A percentile compares a stretch with the other conserved stretches of the same genome.
These are phyloP conservation scores for Sporothrix protearum DNA, from an alignment of 2,329 filamentous ascomycete species.

Conservation along the genomic window DNA sequence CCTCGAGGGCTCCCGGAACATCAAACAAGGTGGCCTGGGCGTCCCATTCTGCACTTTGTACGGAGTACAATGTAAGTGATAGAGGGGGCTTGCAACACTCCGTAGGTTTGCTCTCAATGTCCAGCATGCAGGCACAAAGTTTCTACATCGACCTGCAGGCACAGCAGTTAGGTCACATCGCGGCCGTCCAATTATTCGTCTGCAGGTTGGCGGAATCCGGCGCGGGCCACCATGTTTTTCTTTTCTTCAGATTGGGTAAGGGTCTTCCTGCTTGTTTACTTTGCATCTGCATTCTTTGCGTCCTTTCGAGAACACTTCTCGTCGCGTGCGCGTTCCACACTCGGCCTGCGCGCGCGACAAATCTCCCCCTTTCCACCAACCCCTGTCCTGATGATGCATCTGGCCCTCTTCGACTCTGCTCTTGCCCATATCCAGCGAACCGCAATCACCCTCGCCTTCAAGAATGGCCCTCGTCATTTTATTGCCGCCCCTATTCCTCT, in stretches of 20 bases:
- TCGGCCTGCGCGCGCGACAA: not conserved
- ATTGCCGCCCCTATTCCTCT: constrained; percentile 1
- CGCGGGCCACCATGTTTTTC: not conserved
- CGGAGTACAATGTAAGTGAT: too few relatives aligned
- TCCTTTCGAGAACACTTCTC: not conserved
- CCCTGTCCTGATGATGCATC: constrained; percentile 3
- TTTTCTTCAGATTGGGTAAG: not conserved
- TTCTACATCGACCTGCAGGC: not conserved
- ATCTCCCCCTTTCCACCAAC: not conserved
- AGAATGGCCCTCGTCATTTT: not conserved
- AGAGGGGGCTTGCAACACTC: not conserved
- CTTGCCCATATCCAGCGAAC: constrained; percentile 9
- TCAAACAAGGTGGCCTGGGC: constrained; percentile 19
- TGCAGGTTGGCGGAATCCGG: not conserved
- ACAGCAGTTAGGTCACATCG: not conserved
- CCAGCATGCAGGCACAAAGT: not conserved
- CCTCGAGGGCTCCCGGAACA: constrained; percentile 6
- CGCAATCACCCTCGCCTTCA: constrained; percentile 10
- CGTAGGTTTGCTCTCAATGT: not conserved
- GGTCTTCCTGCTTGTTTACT: not conserved
- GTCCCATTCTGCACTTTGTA: not conserved
- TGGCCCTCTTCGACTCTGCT: not conserved
- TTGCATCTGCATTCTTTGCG: not conserved
- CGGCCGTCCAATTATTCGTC: not conserved
- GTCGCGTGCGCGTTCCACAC: not conserved